These are phyloP conservation scores for Stylosanthes scabra DNA, from an alignment of 331 rosid genomes.

Conservation along the genomic window DNA sequence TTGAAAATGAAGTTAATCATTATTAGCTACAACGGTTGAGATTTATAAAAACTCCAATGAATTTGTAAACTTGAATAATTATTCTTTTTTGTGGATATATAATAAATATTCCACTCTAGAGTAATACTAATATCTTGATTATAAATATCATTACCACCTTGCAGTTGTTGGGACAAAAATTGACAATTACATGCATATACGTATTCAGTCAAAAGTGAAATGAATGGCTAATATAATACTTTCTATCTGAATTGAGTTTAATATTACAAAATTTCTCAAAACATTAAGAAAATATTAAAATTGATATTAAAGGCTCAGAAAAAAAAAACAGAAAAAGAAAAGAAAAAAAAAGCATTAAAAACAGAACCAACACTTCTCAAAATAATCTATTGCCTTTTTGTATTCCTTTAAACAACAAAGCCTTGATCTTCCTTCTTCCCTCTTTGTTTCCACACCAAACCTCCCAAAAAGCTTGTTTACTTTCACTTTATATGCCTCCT, in stretches of 20 bases:
- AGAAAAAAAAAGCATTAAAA: neutral
- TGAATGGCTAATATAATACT: conserved; percentile 12
- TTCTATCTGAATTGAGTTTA: conserved; percentile 28
- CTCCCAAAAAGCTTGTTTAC: conserved; percentile 14
- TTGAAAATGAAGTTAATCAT: too few species aligned
- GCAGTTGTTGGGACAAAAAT: neutral
- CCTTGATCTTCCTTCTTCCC: conserved; percentile 23
- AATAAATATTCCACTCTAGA: too few species aligned
- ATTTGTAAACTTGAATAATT: too few species aligned
- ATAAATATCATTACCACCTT: conserved; percentile 3
- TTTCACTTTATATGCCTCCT: neutral
- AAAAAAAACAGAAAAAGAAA: neutral
- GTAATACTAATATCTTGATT: neutral
- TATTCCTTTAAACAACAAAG: conserved; percentile 22
- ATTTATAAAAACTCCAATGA: too few species aligned
- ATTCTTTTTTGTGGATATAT: too few species aligned
- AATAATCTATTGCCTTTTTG: conserved; percentile 12
- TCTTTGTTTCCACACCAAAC: conserved; percentile 18
- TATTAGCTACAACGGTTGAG: too few species aligned
- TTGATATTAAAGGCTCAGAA: conserved; percentile 14
- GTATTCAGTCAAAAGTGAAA: conserved; percentile 4
- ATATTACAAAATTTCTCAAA: conserved; percentile 36
- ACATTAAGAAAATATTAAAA: conserved; percentile 24
- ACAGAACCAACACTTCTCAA: conserved; percentile 11
- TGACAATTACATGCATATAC: neutral